Evolutionary conservation across 139 green algal species (phyloP).

Genomic region (Chlorella sp.): DNA sequence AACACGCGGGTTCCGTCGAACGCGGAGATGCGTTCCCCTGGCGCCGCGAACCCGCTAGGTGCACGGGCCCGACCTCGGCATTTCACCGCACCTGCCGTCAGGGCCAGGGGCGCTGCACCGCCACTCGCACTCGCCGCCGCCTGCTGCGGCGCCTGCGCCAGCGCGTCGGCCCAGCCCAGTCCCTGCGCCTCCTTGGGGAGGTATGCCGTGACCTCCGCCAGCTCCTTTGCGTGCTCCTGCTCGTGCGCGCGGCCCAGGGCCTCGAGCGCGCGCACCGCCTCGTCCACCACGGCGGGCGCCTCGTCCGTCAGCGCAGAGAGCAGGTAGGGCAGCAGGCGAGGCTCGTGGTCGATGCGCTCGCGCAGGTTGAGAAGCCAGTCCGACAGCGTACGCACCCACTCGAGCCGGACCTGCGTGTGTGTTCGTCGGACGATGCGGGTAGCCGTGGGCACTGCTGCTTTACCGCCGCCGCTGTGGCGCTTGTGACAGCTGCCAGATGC

Average conservation of each 20-base stretch:
- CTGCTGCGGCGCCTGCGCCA: background rate
- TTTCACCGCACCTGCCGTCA: too few species aligned
- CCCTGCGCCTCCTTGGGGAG: constrained; percentile 40
- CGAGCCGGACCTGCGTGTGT: constrained; percentile 51
- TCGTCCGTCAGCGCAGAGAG: constrained; percentile 54
- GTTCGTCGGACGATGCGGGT: too few species aligned
- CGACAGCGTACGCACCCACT: constrained; percentile 44
- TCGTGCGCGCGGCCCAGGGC: constrained; percentile 39
- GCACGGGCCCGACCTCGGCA: too few species aligned
- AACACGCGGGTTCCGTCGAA: background rate
- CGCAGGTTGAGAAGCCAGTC: constrained; percentile 59
- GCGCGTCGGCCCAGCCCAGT: constrained; percentile 21
- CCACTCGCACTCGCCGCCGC: too few species aligned
- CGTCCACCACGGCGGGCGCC: constrained; percentile 9
- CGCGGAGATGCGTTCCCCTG: background rate
- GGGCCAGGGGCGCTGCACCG: background rate
- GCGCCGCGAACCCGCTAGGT: too few species aligned
- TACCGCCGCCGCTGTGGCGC: too few species aligned
- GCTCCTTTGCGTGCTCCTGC: constrained; percentile 42
- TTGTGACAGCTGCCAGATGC: background rate
- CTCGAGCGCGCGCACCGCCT: constrained; percentile 36
- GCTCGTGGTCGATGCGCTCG: constrained; percentile 60
- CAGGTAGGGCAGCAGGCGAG: constrained; percentile 62
- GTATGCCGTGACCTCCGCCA: constrained; percentile 42
- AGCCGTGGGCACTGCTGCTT: too few species aligned